Conservation (phyloP, 2,329 filamentous ascomycete species). For the Penicillium sclerotiorum region DNA sequence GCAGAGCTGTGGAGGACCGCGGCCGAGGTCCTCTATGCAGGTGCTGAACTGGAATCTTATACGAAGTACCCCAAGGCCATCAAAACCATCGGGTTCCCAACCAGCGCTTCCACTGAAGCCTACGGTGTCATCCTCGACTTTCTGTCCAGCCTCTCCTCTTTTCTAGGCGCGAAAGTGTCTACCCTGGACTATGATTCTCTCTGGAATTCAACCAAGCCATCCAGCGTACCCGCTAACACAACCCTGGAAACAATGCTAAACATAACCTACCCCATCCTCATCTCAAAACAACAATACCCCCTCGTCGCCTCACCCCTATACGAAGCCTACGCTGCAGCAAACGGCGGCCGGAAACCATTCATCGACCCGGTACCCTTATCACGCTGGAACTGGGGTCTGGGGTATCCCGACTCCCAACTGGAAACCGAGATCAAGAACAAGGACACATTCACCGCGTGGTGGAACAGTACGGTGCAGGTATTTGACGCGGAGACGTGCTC, state of each 20-base stretch:
- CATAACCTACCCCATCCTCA: constrained; percentile 25
- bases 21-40: constrained; percentile 43
- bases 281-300: constrained; percentile 45
- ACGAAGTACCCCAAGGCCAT: constrained; percentile 37
- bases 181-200: constrained; percentile 14
- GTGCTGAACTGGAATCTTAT: constrained; percentile 49
- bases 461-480: constrained; percentile 9
- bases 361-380: constrained; percentile 53
- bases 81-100: neutral
- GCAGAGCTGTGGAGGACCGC: constrained; percentile 19
- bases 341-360: constrained; percentile 52
- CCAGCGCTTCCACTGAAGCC: constrained; percentile 22
- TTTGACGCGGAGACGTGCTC: constrained; percentile 49
- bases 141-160: constrained; percentile 23
- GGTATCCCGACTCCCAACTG: constrained; percentile 40
- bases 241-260: constrained; percentile 3
- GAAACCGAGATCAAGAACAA: constrained; percentile 54
- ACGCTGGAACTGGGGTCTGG: constrained; percentile 53
- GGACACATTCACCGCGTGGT: constrained; percentile 51
- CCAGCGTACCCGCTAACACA: constrained; percentile 24
- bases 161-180: constrained; percentile 28
- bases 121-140: constrained; percentile 28
- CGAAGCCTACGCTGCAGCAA: constrained; percentile 50
- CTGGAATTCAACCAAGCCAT: constrained; percentile 28
- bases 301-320: constrained; percentile 54